A percentile compares a stretch with the other conserved stretches of the same genome.
phyloP scores from a whole-genome alignment of 345 rosid species.

The Aethionema arabicum region DNA sequence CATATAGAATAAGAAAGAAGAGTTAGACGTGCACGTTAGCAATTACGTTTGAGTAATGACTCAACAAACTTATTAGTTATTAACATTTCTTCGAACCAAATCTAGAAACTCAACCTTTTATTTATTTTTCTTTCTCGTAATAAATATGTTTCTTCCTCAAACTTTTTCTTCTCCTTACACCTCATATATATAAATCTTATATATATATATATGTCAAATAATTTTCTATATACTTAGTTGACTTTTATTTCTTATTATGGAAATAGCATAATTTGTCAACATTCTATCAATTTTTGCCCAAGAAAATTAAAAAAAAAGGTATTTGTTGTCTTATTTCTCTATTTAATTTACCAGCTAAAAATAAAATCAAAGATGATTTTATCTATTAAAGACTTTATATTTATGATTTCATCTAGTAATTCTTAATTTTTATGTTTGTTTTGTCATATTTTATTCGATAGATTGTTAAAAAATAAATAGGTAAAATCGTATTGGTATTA shows the following conservation, averaged over 20 bases:
- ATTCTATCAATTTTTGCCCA: constrained; percentile 11
- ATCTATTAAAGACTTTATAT: background rate
- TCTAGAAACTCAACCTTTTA: constrained; percentile 1
- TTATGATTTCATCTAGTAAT: too few species aligned
- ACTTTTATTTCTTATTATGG: background rate
- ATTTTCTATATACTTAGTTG: too few species aligned
- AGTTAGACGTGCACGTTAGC: constrained; percentile 36
- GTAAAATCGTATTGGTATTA: too few species aligned
- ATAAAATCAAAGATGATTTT: background rate
- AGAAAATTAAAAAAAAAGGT: background rate
- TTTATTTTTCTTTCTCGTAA: too few species aligned
- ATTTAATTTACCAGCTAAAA: background rate
- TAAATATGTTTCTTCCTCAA: background rate
- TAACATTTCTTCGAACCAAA: constrained; percentile 27
- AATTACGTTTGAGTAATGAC: constrained; percentile 29
- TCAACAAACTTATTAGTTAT: background rate
- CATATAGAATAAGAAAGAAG: background rate
- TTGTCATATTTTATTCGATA: too few species aligned
- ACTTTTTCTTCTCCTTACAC: constrained; percentile 8
- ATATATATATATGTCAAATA: too few species aligned
- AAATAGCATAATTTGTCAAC: constrained; percentile 10
- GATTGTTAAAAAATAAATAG: too few species aligned
- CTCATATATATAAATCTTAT: too few species aligned
- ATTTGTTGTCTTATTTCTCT: constrained; percentile 3
- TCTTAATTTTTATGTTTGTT: too few species aligned